A percentile compares a stretch with the other conserved stretches of the same genome.
These are phyloP conservation scores for Populus tomentosa DNA, from an alignment of 441 rosid species.

Conservation along the genomic window DNA sequence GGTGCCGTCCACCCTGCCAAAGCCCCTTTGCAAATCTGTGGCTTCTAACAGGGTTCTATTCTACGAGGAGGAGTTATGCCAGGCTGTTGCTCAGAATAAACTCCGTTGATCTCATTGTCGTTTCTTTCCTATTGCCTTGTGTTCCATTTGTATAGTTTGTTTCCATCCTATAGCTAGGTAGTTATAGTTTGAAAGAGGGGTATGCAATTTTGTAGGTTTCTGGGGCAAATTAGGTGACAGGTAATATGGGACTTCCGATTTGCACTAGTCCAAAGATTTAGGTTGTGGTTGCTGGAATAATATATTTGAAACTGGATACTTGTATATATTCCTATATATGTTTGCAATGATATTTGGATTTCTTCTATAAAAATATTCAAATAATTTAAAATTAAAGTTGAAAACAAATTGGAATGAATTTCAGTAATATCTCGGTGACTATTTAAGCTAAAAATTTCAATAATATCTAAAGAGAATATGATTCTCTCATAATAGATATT, in stretches of 20 bases:
- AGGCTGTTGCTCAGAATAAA: conserved; percentile 96
- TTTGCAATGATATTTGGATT: conserved; percentile 27
- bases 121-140: conserved; percentile 6
- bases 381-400: too few species aligned
- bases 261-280: conserved; percentile 32
- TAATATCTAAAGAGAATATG: too few species aligned
- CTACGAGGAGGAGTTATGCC: conserved; percentile 93
- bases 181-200: conserved; percentile 34
- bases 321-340: conserved; percentile 43
- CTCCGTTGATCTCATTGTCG: conserved; percentile 46
- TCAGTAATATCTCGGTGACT: too few species aligned
- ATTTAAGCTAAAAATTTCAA: too few species aligned
- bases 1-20: conserved; percentile 72
- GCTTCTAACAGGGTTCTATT: conserved; percentile 83
- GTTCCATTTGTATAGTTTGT: conserved; percentile 42
- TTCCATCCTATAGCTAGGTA: conserved; percentile 22
- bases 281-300: conserved; percentile 32
- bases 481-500: too few species aligned
- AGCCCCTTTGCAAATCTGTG: conserved; percentile 76
- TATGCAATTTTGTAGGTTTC: conserved; percentile 70
- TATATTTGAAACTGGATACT: conserved; percentile 26
- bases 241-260: conserved; percentile 13
- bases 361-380: not conserved
- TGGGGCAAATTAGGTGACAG: conserved; percentile 30
- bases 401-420: too few species aligned